phyloP scores from a whole-genome alignment of 1,284 basidiomycete genomes.

The Butyriboletus appendiculatus region DNA sequence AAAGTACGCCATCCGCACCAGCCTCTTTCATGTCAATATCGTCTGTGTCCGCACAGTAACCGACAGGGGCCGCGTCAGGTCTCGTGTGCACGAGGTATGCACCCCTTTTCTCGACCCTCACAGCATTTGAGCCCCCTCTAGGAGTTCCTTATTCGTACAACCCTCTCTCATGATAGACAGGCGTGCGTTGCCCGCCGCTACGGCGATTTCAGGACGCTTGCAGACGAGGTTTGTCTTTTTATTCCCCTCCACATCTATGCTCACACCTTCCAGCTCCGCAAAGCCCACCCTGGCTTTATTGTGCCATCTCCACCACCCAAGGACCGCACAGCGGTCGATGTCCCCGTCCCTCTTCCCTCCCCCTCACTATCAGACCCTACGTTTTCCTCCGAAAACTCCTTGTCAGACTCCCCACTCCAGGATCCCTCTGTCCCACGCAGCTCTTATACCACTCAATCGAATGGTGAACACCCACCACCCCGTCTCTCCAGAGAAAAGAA shows the following conservation, averaged over 20 bases:
- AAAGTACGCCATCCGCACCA: slow-evolving; percentile 44
- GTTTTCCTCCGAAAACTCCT: too few species aligned
- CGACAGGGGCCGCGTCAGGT: slow-evolving; percentile 83
- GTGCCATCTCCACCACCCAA: slow-evolving; percentile 85
- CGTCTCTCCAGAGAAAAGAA: slow-evolving; percentile 92
- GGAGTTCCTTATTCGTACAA: slow-evolving; percentile 95
- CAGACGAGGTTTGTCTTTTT: slow-evolving; percentile 65
- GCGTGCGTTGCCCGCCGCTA: slow-evolving; percentile 91
- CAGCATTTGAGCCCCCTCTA: slow-evolving; percentile 32
- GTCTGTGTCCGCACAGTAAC: slow-evolving; percentile 80
- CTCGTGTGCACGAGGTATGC: slow-evolving; percentile 79
- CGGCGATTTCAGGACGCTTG: slow-evolving; percentile 90
- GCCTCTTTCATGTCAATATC: slow-evolving; percentile 86
- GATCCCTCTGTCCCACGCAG: slow-evolving; percentile 7
- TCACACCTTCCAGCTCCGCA: slow-evolving; percentile 62
- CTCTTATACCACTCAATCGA: not conserved
- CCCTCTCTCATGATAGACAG: slow-evolving; percentile 70
- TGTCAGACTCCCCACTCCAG: not conserved
- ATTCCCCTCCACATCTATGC: slow-evolving; percentile 1
- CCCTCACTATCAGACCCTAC: not conserved
- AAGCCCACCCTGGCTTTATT: slow-evolving; percentile 77
- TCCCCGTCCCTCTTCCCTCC: slow-evolving; percentile 34
- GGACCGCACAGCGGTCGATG: slow-evolving; percentile 73
- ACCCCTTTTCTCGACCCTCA: slow-evolving; percentile 7
- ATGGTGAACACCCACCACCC: slow-evolving; percentile 26